A percentile compares a stretch with the other conserved stretches of the same genome.
These are phyloP conservation scores for Pelargonium myrrhifolium DNA, from an alignment of 441 rosid species.

Conservation along the genomic window DNA sequence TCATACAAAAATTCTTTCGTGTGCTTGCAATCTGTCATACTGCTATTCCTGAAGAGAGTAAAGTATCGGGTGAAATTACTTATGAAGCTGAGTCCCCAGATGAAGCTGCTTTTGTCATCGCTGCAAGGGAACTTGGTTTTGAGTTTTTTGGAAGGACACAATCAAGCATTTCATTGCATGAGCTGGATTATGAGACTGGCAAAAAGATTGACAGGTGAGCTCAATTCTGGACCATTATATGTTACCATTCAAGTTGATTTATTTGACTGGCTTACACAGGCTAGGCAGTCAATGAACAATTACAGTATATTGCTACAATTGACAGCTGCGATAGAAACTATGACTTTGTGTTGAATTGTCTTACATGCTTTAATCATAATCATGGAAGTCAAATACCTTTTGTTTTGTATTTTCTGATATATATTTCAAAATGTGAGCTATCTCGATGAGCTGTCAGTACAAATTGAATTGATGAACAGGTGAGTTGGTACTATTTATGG, in stretches of 20 bases:
- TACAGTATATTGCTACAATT: neutral
- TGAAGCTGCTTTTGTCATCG: constrained; percentile 94
- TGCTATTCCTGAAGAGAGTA: constrained; percentile 84
- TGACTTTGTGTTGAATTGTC: neutral
- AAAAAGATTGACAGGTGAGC: constrained; percentile 49
- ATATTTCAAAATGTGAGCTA: neutral
- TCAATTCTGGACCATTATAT: constrained; percentile 10
- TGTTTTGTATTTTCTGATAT: neutral
- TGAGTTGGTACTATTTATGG: neutral
- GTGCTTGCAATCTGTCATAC: constrained; percentile 87
- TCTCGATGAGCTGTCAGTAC: neutral
- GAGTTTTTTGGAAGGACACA: constrained; percentile 75
- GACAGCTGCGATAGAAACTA: neutral
- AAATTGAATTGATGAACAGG: neutral
- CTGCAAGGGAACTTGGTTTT: constrained; percentile 94
- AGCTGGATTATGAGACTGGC: constrained; percentile 53
- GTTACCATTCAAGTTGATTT: neutral
- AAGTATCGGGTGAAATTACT: constrained; percentile 49
- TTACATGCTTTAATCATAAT: neutral
- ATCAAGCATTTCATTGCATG: constrained; percentile 56
- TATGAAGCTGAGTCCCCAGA: constrained; percentile 99
- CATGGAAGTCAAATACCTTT: neutral
- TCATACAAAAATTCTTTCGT: constrained; percentile 55
- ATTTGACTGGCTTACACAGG: neutral
- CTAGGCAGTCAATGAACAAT: neutral